These are phyloP conservation scores for Panellus pusillus DNA, from an alignment of 768 basidiomycete species.

Conservation along the genomic window DNA sequence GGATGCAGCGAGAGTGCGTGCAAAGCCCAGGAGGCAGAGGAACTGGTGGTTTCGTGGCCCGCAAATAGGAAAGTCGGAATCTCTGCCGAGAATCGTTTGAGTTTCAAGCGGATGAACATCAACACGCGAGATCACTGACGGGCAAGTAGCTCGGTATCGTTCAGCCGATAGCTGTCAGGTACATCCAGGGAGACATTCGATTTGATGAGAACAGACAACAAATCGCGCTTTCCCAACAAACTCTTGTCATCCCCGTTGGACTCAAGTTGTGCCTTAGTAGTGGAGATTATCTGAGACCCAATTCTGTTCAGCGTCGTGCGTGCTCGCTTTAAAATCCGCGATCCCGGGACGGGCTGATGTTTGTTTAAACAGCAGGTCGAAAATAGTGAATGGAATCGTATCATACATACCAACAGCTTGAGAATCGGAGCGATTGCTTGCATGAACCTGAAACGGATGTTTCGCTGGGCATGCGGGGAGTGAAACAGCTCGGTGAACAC, in stretches of 20 bases:
- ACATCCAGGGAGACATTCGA: conserved; percentile 52
- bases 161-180: conserved; percentile 40
- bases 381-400: conserved; percentile 24
- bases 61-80: conserved; percentile 44
- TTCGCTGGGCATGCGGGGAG: neutral
- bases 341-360: neutral
- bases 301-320: conserved; percentile 35
- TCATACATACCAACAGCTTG: conserved; percentile 23
- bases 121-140: conserved; percentile 29
- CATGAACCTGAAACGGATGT: conserved; percentile 19
- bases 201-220: conserved; percentile 47
- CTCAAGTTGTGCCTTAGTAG: conserved; percentile 33
- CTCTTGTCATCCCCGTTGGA: conserved; percentile 21
- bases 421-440: conserved; percentile 28
- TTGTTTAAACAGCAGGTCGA: neutral
- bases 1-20: conserved; percentile 39
- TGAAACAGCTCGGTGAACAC: conserved; percentile 33
- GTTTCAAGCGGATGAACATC: neutral
- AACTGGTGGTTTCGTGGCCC: conserved; percentile 22
- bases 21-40: conserved; percentile 38
- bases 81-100: conserved; percentile 29
- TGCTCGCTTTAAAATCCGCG: conserved; percentile 19
- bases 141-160: conserved; percentile 46
- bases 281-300: conserved; percentile 37
- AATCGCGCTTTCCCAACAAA: conserved; percentile 37